These are phyloP conservation scores for Meredithiella fracta DNA, from an alignment of 2,329 filamentous ascomycete species.

Conservation along the genomic window DNA sequence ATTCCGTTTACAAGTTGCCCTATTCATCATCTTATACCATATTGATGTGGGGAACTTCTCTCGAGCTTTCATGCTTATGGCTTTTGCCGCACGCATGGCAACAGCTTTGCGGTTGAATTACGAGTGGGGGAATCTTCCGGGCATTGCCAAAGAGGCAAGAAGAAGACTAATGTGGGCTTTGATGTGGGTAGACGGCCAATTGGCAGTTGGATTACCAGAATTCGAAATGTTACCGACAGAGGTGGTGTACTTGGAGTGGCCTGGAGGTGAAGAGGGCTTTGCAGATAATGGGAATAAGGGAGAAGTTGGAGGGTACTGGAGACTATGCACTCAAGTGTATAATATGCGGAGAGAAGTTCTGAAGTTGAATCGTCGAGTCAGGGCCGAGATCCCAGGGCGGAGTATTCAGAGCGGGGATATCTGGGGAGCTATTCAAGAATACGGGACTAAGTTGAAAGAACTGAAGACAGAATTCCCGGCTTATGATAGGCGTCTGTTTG, in stretches of 20 bases:
- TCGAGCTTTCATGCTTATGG: conserved; percentile 29
- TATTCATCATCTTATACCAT: conserved; percentile 29
- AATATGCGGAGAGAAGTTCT: background rate
- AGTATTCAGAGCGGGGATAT: background rate
- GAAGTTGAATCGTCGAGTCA: background rate
- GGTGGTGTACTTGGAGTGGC: conserved; percentile 26
- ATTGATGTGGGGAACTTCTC: conserved; percentile 28
- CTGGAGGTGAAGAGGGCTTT: conserved; percentile 30
- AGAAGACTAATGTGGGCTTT: conserved; percentile 29
- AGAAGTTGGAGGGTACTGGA: conserved; percentile 15
- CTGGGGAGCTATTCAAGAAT: background rate
- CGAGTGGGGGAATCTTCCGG: conserved; percentile 25
- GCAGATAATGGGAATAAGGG: background rate
- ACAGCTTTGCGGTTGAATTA: conserved; percentile 28
- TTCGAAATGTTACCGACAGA: conserved; percentile 29
- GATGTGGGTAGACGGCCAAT: conserved; percentile 27
- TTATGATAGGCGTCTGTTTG: conserved; percentile 12
- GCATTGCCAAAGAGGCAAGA: conserved; percentile 27
- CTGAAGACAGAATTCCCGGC: conserved; percentile 6
- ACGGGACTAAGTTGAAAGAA: background rate
- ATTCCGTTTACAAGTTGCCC: conserved; percentile 35
- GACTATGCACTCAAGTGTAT: conserved; percentile 9
- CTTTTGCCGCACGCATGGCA: conserved; percentile 28
- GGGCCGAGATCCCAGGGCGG: background rate
- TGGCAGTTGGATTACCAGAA: conserved; percentile 28